phyloP scores from a whole-genome alignment of 306 rosid species.

The Medicago arabica region DNA sequence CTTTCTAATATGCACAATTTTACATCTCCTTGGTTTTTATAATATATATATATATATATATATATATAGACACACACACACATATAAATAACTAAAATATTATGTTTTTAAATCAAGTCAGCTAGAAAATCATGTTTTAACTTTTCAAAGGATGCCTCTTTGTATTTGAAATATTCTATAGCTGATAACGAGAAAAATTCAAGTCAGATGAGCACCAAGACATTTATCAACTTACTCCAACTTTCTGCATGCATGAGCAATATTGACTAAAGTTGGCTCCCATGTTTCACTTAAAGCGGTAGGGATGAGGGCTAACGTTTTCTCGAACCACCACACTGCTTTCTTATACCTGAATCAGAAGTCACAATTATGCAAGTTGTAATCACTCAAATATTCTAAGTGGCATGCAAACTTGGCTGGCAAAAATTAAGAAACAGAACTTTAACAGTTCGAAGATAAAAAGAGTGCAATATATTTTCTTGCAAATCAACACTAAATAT shows the following conservation, averaged over 20 bases:
- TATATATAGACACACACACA: neutral
- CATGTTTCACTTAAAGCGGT: constrained; percentile 84
- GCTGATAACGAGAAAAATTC: constrained; percentile 7
- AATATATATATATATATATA: too few relatives aligned
- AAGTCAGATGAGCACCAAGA: constrained; percentile 21
- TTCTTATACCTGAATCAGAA: constrained; percentile 71
- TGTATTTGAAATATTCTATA: constrained; percentile 8
- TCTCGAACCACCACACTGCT: constrained; percentile 91
- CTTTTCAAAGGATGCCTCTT: neutral
- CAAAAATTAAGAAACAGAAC: neutral
- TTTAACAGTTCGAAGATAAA: constrained; percentile 7
- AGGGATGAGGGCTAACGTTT: constrained; percentile 81
- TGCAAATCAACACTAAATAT: constrained; percentile 3
- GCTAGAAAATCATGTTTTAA: constrained; percentile 28
- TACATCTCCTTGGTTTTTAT: neutral
- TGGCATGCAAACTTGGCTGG: constrained; percentile 10
- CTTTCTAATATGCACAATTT: neutral
- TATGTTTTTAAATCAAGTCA: constrained; percentile 5
- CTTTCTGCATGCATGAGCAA: constrained; percentile 93
- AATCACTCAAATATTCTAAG: constrained; percentile 33
- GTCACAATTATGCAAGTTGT: constrained; percentile 38
- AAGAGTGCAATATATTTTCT: neutral
- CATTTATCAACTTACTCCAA: constrained; percentile 67
- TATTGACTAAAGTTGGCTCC: constrained; percentile 94
- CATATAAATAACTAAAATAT: constrained; percentile 9